Base-by-base conservation (phyloP, 805 yeast genomes). In the Kuraishia floccosa region DNA sequence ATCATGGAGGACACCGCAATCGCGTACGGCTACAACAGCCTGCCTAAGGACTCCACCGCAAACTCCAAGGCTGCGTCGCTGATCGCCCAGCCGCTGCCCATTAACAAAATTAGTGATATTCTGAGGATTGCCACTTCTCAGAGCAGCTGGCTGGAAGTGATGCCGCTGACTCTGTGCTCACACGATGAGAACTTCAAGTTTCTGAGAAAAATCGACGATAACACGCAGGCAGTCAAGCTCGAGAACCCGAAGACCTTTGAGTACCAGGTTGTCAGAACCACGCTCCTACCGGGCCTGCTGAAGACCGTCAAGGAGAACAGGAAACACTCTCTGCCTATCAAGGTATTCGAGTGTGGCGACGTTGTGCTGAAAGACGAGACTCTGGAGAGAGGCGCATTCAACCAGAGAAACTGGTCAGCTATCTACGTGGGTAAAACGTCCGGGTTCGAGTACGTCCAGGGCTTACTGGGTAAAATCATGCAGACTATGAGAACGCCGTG, bases 1-100 rank as follows among this genome's bases (percentile, higher is more conserved):
- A 78, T 91, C 42, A 83, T 91, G 94, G 99, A 91, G 59, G 99
- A 91, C 56, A 95, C 89, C 30, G 98, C 96, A 29, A 80, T 91
- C 50, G 93, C 85, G 19, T 91, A 85, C 52, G 99, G 98, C 35
- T 91, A 80, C 67, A 81, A 87, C 60, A 85, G 83, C 52, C 68
- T 91, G 49, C n/a, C n/a, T n/a, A 71, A 69, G 39, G 84, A 78
- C 59, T 76, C 91, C 31, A 71, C 71, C 41, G 84, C 91, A 49
- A 70, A 85, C 41, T 68, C 84, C 20, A 77, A 77, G 35, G 72
- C 94, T 7, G n/a, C n/a, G n/a, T n/a, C n/a, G n/a, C 73, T 80
- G 40, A 78, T 84, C 39, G 95, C 94, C 16, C 68, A 80, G 33
- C 86, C 97, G 26, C 71, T 89, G 52, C 94, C 94, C 35, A 69